These are phyloP conservation scores for Henckelia pumila DNA, from an alignment of 257 asterid species.

Conservation along the genomic window DNA sequence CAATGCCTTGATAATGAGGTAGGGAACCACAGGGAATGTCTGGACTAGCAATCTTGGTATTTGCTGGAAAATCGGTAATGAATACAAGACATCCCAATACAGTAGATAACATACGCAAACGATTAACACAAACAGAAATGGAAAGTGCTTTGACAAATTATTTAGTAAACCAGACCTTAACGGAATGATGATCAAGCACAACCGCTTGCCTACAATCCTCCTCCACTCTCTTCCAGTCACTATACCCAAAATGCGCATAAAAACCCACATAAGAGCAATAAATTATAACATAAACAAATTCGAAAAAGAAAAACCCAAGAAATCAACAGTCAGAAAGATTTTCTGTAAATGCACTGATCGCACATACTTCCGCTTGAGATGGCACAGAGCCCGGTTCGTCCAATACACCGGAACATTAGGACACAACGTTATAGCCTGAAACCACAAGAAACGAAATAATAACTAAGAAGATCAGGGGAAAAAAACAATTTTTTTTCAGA, in stretches of 20 bases:
- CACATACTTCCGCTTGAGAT: slow-evolving; percentile 73
- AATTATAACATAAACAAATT: slow-evolving; percentile 3
- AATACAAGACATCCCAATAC: background rate
- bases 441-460: slow-evolving; percentile 2
- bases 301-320: slow-evolving; percentile 5
- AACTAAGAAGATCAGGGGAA: slow-evolving; percentile 8
- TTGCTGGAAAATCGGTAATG: background rate
- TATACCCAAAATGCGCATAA: slow-evolving; percentile 24
- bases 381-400: slow-evolving; percentile 95
- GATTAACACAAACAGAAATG: background rate
- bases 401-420: slow-evolving; percentile 85
- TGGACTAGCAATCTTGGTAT: background rate
- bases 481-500: background rate
- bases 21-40: background rate
- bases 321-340: slow-evolving; percentile 9
- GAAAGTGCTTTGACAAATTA: background rate
- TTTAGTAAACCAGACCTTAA: slow-evolving; percentile 42
- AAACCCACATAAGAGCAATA: slow-evolving; percentile 12
- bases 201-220: slow-evolving; percentile 67
- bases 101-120: background rate
- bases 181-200: slow-evolving; percentile 57
- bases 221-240: slow-evolving; percentile 80
- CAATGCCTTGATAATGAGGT: background rate
- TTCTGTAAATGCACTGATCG: slow-evolving; percentile 21
- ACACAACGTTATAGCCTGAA: slow-evolving; percentile 83